Evolutionary conservation across 805 yeast genomes (phyloP).

Genomic region (Brettanomyces custersianus): DNA sequence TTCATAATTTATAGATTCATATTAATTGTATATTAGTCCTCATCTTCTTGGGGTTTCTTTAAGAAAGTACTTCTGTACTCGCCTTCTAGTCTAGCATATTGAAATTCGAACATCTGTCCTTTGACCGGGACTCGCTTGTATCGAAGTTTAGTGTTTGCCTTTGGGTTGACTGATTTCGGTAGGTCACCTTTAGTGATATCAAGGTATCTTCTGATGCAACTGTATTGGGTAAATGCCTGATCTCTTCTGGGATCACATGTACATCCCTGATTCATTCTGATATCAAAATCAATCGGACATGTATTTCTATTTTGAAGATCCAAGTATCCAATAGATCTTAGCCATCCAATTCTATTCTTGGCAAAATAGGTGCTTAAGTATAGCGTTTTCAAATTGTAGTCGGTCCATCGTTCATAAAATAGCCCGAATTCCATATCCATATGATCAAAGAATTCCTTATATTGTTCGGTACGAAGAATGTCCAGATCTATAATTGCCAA

Average conservation of each 20-base stretch:
- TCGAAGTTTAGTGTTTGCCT: neutral
- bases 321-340: conserved; percentile 29
- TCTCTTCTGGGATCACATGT: conserved; percentile 18
- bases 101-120: neutral
- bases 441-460: conserved; percentile 34
- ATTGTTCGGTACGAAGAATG: conserved; percentile 39
- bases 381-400: conserved; percentile 36
- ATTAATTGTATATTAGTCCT: too few relatives aligned
- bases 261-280: conserved; percentile 13
- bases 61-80: neutral
- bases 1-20: too few relatives aligned
- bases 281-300: conserved; percentile 13
- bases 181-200: conserved; percentile 2
- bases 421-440: conserved; percentile 43
- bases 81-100: neutral
- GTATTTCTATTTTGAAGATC: conserved; percentile 9
- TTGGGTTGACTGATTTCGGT: neutral
- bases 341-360: conserved; percentile 40
- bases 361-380: conserved; percentile 31
- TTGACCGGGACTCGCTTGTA: neutral
- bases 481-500: conserved; percentile 47
- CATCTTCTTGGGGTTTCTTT: too few relatives aligned
- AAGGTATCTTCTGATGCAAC: conserved; percentile 38
- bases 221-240: conserved; percentile 39
- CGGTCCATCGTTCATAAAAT: conserved; percentile 55